Conservation (phyloP, 805 yeast species). For the Sugiyamaella qingdaonensis region DNA sequence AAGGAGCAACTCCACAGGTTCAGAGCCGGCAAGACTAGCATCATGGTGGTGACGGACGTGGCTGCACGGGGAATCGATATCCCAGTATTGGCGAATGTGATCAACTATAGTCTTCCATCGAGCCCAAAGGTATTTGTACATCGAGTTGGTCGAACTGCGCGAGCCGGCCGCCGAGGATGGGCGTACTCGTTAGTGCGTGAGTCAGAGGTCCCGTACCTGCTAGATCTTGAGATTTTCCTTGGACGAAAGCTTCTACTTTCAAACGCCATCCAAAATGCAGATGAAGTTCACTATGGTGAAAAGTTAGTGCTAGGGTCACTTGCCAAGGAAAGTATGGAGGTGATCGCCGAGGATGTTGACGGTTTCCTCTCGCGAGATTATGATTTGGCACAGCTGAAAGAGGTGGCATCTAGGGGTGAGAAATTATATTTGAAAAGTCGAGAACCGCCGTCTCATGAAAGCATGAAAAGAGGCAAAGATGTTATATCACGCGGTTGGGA, state of each 20-base stretch:
- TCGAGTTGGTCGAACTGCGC: slow-evolving; percentile 98
- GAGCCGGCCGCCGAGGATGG: slow-evolving; percentile 98
- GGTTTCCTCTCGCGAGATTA: slow-evolving; percentile 56
- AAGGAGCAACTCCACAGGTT: slow-evolving; percentile 81
- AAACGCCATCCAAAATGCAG: slow-evolving; percentile 34
- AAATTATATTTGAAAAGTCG: slow-evolving; percentile 80
- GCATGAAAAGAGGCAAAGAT: slow-evolving; percentile 82
- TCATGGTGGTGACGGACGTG: slow-evolving; percentile 94
- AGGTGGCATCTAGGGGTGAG: slow-evolving; percentile 83
- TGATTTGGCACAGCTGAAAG: slow-evolving; percentile 60
- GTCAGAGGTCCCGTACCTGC: slow-evolving; percentile 79
- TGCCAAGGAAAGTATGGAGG: slow-evolving; percentile 71
- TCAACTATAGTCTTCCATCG: slow-evolving; percentile 85
- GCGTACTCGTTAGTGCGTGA: slow-evolving; percentile 88
- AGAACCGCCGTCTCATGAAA: slow-evolving; percentile 78
- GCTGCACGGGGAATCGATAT: slow-evolving; percentile 97
- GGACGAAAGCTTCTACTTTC: slow-evolving; percentile 69
- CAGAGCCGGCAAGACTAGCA: slow-evolving; percentile 73
- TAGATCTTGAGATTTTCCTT: slow-evolving; percentile 84
- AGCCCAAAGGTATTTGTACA: slow-evolving; percentile 92
- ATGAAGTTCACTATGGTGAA: slow-evolving; percentile 65
- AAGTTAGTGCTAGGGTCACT: slow-evolving; percentile 78
- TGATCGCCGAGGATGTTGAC: slow-evolving; percentile 65
- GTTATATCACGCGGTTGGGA: slow-evolving; percentile 70
- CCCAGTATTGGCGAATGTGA: slow-evolving; percentile 91